Evolutionary conservation across 805 yeast species (phyloP).

Genomic region (Cyberlindnera mississippiensis): DNA sequence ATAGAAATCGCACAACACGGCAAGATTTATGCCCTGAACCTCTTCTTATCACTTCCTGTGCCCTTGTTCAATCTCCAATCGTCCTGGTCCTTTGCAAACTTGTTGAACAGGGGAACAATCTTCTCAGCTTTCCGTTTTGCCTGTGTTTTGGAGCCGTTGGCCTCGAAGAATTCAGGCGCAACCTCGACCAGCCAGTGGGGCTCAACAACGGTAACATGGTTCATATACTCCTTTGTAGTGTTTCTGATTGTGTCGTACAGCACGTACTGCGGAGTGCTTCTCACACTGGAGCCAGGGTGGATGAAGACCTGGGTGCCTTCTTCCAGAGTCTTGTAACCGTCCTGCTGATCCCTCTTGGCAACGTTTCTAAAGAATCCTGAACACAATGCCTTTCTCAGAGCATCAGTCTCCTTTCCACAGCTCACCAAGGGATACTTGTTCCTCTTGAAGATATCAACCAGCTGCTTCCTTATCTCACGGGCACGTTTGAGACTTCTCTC

Average conservation of each 20-base stretch:
- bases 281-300: conserved; percentile 83
- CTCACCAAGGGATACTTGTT: conserved; percentile 42
- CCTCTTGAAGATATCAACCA: conserved; percentile 51
- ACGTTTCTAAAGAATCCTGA: conserved; percentile 68
- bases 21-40: conserved; percentile 20
- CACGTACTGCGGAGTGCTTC: conserved; percentile 68
- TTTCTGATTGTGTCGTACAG: conserved; percentile 76
- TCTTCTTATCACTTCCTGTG: conserved; percentile 43
- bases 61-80: conserved; percentile 59
- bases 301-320: conserved; percentile 72
- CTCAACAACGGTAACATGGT: conserved; percentile 77
- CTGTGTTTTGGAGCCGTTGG: conserved; percentile 44
- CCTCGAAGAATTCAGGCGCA: conserved; percentile 73
- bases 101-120: conserved; percentile 69
- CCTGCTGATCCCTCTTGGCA: conserved; percentile 65
- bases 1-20: too few species aligned
- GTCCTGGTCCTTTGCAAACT: conserved; percentile 55
- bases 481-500: conserved; percentile 74
- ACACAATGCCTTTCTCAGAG: conserved; percentile 56
- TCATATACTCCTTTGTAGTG: conserved; percentile 89
- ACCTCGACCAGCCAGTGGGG: conserved; percentile 70
- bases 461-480: conserved; percentile 73
- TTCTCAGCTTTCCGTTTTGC: conserved; percentile 47
- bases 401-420: conserved; percentile 54
- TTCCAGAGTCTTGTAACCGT: conserved; percentile 67